Evolutionary conservation across 192 early-diverging fungal genomes (phyloP).

Genomic region (Cetraspora pellucida): DNA sequence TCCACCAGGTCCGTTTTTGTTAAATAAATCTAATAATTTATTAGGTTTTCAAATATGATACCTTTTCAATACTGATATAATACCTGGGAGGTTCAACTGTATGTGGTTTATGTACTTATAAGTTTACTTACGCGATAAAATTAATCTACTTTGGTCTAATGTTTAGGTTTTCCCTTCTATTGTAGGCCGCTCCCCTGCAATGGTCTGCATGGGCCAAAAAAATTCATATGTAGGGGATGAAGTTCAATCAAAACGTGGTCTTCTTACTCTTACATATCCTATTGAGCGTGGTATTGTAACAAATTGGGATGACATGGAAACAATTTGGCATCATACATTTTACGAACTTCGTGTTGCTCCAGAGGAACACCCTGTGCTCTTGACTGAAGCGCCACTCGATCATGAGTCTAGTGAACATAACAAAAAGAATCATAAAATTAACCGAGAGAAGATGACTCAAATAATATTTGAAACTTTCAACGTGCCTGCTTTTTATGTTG

Average conservation of each 20-base stretch:
- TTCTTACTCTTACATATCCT: slow-evolving; percentile 84
- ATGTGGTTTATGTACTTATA: too few species aligned
- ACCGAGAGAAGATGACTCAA: slow-evolving; percentile 99
- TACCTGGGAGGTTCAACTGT: too few species aligned
- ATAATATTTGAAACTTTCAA: slow-evolving; percentile 99
- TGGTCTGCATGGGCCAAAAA: slow-evolving; percentile 92
- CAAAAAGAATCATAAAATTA: too few species aligned
- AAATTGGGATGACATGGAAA: slow-evolving; percentile 94
- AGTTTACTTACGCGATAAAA: background rate
- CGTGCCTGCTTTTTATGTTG: slow-evolving; percentile 95
- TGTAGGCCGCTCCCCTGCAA: slow-evolving; percentile 83
- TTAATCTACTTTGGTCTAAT: background rate
- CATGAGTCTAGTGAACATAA: too few species aligned
- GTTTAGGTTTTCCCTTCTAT: slow-evolving; percentile 68
- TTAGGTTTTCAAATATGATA: too few species aligned
- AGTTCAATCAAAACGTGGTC: slow-evolving; percentile 89
- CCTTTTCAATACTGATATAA: too few species aligned
- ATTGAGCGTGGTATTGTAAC: slow-evolving; percentile 93
- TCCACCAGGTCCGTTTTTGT: too few species aligned
- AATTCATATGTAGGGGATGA: slow-evolving; percentile 91
- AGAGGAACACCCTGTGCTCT: slow-evolving; percentile 97
- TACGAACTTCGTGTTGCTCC: slow-evolving; percentile 97
- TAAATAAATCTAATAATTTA: too few species aligned
- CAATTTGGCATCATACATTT: slow-evolving; percentile 97
- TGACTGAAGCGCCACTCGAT: slow-evolving; percentile 97